Evolutionary conservation across 2,329 filamentous ascomycete genomes (phyloP), one percentile per base, ranked within the genome.

Genomic region (Fusarium torulosum): DNA sequence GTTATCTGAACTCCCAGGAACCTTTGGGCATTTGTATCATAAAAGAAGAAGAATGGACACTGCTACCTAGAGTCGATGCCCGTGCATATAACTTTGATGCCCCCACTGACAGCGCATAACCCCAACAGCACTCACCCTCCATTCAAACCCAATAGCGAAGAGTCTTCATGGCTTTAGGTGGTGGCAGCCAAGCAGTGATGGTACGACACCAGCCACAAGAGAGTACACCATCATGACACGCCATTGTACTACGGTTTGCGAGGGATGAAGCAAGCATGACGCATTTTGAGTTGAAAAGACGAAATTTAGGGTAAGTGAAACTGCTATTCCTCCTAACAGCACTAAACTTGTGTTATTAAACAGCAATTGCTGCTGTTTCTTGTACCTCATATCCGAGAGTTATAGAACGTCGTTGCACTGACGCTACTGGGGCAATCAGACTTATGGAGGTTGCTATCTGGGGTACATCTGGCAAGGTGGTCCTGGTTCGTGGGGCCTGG

Each of bases 251-350:
- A 62, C 33, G 53, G 53, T 27, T 49, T 47, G 38, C 20, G 44
- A 42, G 42, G 44, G 60, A 62, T 67, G 66, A 72, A 70, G 60
- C 51, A 66, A 63, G 53, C 46, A 64, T 71, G 69, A 72, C 58
- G 61, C 56, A 61, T 46, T 33, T 64, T 27, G 17, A 37, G 20
- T 25, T 33, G 35, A 49, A 42, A 46, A 31, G n/a, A 44, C 19
- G 14, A 50, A 46, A 56, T 43, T 41, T 20, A 40, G 40, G 37
- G 42, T 47, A 64, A 45, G 43, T 43, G n/a, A 58, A 46, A 51
- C 35, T 52, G 37, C n/a, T 45, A 50, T 31, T 17, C 13, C 33
- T 33, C 23, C 23, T 29, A 8, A 33, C 51, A 25, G n/a, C 45
- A 59, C 25, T 35, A 42, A 27, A 15, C 23, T n/a, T 15, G 27